Evolutionary conservation across 1,139 yeast genomes (phyloP).

Genomic region (Wickerhamiella pararugosa): DNA sequence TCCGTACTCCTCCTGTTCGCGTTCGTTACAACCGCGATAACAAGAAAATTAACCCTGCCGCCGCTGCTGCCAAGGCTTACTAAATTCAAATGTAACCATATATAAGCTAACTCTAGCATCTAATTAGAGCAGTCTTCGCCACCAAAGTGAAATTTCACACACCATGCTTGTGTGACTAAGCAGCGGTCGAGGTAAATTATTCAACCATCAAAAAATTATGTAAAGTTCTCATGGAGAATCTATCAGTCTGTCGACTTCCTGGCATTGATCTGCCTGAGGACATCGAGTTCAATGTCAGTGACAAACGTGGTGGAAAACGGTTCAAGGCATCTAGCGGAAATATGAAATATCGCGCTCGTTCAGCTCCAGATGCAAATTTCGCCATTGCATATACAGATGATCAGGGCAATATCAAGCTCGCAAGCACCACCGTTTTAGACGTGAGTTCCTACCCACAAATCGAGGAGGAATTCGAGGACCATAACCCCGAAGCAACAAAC

Average conservation of each 20-base stretch:
- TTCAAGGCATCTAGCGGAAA: slow-evolving; percentile 25
- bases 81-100: slow-evolving; percentile 6
- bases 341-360: slow-evolving; percentile 57
- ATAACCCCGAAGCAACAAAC: slow-evolving; percentile 21
- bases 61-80: slow-evolving; percentile 88
- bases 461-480: slow-evolving; percentile 13
- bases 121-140: not conserved
- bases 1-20: slow-evolving; percentile 98
- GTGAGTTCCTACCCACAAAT: slow-evolving; percentile 14
- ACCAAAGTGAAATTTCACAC: not conserved
- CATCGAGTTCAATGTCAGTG: slow-evolving; percentile 1
- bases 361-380: slow-evolving; percentile 32
- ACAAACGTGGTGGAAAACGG: not conserved
- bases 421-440: slow-evolving; percentile 31
- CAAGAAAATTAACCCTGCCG: slow-evolving; percentile 92
- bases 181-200: not conserved
- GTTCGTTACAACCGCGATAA: slow-evolving; percentile 91
- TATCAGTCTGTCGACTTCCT: slow-evolving; percentile 1
- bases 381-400: slow-evolving; percentile 61
- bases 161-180: not conserved
- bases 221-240: not conserved
- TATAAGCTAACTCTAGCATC: not conserved
- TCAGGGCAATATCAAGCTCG: slow-evolving; percentile 41
- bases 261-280: slow-evolving; percentile 3
- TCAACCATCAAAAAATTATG: not conserved